A percentile compares a stretch with the other conserved stretches of the same genome.
phyloP scores from a whole-genome alignment of 305 asterid genomes.

The Fraxinus baroniana region DNA sequence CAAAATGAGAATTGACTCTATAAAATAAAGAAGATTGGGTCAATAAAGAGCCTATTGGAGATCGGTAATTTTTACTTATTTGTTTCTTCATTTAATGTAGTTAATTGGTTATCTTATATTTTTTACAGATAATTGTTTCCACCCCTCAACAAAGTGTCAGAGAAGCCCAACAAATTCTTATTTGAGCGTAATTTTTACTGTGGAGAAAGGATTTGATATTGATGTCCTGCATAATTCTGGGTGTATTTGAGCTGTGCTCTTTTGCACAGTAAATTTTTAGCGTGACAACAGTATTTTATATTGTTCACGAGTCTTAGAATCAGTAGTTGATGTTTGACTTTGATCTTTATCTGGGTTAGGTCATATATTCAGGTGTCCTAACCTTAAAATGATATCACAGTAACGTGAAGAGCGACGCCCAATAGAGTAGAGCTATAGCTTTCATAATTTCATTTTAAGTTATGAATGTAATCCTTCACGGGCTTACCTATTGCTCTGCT shows the following conservation, averaged over 20 bases:
- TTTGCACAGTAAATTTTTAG: background rate
- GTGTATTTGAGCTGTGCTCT: background rate
- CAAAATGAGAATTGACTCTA: background rate
- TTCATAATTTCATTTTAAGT: background rate
- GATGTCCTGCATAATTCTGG: background rate
- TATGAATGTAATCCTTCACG: conserved; percentile 13
- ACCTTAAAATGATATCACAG: background rate
- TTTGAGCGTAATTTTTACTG: background rate
- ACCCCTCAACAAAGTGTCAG: background rate
- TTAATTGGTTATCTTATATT: background rate
- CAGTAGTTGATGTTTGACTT: conserved; percentile 7
- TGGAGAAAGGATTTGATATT: background rate
- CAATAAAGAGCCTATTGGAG: background rate
- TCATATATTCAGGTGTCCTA: background rate
- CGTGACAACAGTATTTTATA: background rate
- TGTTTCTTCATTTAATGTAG: background rate
- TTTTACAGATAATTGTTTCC: background rate
- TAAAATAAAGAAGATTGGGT: background rate
- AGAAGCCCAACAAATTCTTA: background rate
- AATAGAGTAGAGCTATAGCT: background rate
- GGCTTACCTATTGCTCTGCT: conserved; percentile 11
- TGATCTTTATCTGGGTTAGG: background rate
- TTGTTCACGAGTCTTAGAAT: background rate
- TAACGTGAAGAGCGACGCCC: background rate
- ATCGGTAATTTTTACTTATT: background rate